These are phyloP conservation scores for Lactifluus volemus DNA, from an alignment of 768 basidiomycete genomes.

Conservation along the genomic window DNA sequence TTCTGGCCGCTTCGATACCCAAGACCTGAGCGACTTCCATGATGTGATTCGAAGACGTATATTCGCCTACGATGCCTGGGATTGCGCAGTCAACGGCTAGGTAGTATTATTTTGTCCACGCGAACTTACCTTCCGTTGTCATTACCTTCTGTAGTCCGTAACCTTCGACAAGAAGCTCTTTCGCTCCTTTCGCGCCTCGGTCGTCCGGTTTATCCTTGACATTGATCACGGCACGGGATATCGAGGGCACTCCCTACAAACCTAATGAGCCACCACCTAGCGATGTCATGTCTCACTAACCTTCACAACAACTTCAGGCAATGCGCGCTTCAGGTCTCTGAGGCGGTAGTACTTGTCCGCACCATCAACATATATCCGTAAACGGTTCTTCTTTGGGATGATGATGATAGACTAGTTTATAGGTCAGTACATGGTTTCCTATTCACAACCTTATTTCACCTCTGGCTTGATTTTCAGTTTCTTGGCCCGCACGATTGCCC, in stretches of 20 bases:
- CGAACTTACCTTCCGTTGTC: constrained; percentile 77
- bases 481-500: constrained; percentile 76
- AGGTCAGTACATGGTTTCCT: neutral
- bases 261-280: neutral
- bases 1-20: constrained; percentile 95
- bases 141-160: constrained; percentile 96
- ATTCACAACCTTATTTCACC: constrained; percentile 30
- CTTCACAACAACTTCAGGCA: constrained; percentile 88
- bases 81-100: neutral
- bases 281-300: constrained; percentile 29
- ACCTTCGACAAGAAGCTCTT: constrained; percentile 92
- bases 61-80: constrained; percentile 82
- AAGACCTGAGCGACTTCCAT: constrained; percentile 92
- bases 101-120: neutral
- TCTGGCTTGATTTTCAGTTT: constrained; percentile 92
- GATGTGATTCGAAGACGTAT: constrained; percentile 94
- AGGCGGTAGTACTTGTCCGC: constrained; percentile 75
- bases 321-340: constrained; percentile 74
- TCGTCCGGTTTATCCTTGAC: constrained; percentile 83
- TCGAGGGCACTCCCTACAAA: constrained; percentile 69
- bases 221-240: constrained; percentile 91
- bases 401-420: constrained; percentile 57
- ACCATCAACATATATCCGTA: constrained; percentile 74
- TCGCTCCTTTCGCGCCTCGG: constrained; percentile 76
- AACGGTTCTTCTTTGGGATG: constrained; percentile 61